Evolutionary conservation across 495 filamentous ascomycete species (phyloP).

Genomic region (Cladorrhinum samala): DNA sequence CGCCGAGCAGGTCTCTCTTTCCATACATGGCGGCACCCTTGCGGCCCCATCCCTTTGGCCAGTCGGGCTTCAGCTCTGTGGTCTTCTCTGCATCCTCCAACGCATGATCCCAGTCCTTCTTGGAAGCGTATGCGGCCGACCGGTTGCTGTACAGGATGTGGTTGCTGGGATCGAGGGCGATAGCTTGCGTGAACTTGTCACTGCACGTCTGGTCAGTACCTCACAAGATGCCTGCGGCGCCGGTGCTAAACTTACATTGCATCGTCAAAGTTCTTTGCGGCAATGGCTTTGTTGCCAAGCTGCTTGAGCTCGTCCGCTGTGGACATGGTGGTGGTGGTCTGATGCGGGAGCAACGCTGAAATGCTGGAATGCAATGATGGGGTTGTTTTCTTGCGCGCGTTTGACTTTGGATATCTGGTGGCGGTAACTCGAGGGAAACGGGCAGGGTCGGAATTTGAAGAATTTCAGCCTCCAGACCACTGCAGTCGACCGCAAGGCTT

Average conservation of each 20-base stretch:
- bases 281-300: conserved; percentile 95
- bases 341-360: background rate
- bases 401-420: background rate
- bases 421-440: no score
- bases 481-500: conserved; percentile 8
- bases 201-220: conserved; percentile 37
- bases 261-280: conserved; percentile 90
- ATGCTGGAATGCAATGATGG: background rate
- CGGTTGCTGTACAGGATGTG: conserved; percentile 98
- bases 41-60: conserved; percentile 90
- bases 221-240: background rate
- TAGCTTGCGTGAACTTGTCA: conserved; percentile 89
- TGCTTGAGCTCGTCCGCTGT: conserved; percentile 72
- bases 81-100: conserved; percentile 88
- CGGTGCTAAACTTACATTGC: conserved; percentile 68
- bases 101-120: conserved; percentile 76
- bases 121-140: conserved; percentile 90
- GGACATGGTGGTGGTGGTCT: conserved; percentile 28
- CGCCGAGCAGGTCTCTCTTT: conserved; percentile 73
- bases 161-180: conserved; percentile 79
- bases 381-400: no score
- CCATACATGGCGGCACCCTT: conserved; percentile 91
- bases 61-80: conserved; percentile 90
- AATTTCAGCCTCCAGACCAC: conserved; percentile 10
- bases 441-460: conserved; percentile 4